Conservation (phyloP, 495 filamentous ascomycete species). For the Podospora bellae-mahoneyi region DNA sequence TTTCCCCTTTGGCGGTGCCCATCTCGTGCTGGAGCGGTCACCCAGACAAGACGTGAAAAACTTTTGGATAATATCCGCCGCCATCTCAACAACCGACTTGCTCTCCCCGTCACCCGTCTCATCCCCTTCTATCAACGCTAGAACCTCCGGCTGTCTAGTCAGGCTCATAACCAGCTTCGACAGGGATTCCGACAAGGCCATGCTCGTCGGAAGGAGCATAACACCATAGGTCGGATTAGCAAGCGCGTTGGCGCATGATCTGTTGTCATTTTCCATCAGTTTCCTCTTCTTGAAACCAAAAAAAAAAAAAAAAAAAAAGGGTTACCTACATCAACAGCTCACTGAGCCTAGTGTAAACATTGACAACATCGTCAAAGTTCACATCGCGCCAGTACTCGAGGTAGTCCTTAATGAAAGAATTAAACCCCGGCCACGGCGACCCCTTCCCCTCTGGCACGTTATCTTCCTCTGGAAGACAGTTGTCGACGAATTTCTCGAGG, state of each 20-base stretch:
- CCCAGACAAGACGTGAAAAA: conserved; percentile 89
- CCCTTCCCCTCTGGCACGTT: conserved; percentile 46
- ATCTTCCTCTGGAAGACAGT: conserved; percentile 52
- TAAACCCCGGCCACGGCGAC: conserved; percentile 69
- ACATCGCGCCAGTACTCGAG: conserved; percentile 75
- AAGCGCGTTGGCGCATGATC: conserved; percentile 76
- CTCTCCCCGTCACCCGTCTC: conserved; percentile 52
- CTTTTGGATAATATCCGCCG: conserved; percentile 81
- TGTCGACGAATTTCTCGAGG: conserved; percentile 60
- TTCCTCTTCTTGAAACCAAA: background rate
- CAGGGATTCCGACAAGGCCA: conserved; percentile 71
- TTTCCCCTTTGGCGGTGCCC: conserved; percentile 69
- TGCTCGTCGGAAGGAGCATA: conserved; percentile 70
- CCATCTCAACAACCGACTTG: conserved; percentile 76
- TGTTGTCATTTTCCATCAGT: conserved; percentile 19
- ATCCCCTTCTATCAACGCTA: conserved; percentile 52
- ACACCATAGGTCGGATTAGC: conserved; percentile 72
- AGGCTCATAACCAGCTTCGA: conserved; percentile 77
- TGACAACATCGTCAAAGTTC: conserved; percentile 67
- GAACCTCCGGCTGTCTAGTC: conserved; percentile 69
- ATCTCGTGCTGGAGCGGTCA: conserved; percentile 64
- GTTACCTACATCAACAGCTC: conserved; percentile 62
- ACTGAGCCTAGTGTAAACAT: conserved; percentile 70
- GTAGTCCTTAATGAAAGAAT: conserved; percentile 74
- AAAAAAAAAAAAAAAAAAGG: background rate